A percentile compares a stretch with the other conserved stretches of the same genome.
These are phyloP conservation scores for Calonectria honghensis DNA, from an alignment of 2,329 filamentous ascomycete genomes.

Conservation along the genomic window DNA sequence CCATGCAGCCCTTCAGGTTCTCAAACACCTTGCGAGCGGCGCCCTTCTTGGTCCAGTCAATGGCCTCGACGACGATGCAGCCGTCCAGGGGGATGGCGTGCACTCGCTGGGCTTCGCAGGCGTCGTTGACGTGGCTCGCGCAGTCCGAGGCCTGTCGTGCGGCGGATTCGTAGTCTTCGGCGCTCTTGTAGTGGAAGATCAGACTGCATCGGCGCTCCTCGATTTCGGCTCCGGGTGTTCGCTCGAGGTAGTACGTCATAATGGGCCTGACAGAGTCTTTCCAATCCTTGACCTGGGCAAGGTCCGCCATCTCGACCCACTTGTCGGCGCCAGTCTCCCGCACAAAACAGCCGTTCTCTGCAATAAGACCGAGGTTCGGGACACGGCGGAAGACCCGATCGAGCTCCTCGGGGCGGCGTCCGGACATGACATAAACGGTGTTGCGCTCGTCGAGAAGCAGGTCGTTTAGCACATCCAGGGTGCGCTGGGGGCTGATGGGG, in stretches of 20 bases:
- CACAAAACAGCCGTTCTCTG: conserved; percentile 95
- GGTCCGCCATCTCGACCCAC: conserved; percentile 88
- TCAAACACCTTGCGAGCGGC: conserved; percentile 85
- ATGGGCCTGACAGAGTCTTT: conserved; percentile 89
- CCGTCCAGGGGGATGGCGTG: conserved; percentile 89
- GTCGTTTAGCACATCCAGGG: conserved; percentile 88
- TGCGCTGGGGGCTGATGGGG: conserved; percentile 87
- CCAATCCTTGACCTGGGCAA: conserved; percentile 83
- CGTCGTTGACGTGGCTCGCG: conserved; percentile 95
- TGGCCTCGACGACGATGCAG: conserved; percentile 88
- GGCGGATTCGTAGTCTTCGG: conserved; percentile 85
- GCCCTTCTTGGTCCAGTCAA: conserved; percentile 90
- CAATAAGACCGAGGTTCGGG: conserved; percentile 89
- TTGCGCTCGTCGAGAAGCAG: conserved; percentile 87
- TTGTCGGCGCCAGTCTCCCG: conserved; percentile 79
- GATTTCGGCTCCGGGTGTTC: conserved; percentile 90
- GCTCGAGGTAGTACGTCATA: conserved; percentile 91
- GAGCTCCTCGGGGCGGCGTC: conserved; percentile 89
- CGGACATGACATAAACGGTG: conserved; percentile 95
- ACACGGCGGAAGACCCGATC: conserved; percentile 90
- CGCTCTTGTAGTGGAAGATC: conserved; percentile 91
- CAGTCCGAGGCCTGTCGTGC: conserved; percentile 90
- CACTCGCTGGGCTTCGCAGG: conserved; percentile 87
- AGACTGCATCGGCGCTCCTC: conserved; percentile 95
- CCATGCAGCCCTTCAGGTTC: conserved; percentile 67